These are phyloP conservation scores for Cladosporium sp. DNA, from an alignment of 2,329 filamentous ascomycete genomes.

Conservation along the genomic window DNA sequence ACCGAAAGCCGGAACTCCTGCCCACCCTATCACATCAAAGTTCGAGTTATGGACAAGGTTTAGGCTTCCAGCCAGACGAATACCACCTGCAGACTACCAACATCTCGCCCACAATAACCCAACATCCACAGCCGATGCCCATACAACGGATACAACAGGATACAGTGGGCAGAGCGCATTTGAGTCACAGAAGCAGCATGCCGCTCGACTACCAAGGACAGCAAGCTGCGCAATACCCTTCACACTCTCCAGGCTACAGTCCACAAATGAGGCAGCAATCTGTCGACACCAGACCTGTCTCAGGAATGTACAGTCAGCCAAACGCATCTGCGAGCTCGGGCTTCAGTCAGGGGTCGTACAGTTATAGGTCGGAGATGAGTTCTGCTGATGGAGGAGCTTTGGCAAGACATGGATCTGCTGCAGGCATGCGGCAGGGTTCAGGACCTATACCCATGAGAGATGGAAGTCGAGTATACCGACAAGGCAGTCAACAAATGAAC, in stretches of 20 bases:
- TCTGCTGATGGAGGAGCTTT: conserved; percentile 40
- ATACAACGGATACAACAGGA: conserved; percentile 15
- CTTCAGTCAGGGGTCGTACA: conserved; percentile 46
- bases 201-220: conserved; percentile 46
- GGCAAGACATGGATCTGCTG: conserved; percentile 61
- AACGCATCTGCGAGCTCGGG: conserved; percentile 51
- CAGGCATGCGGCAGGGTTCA: conserved; percentile 61
- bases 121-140: conserved; percentile 12
- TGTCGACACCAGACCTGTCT: conserved; percentile 42
- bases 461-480: conserved; percentile 68
- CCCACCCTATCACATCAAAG: conserved; percentile 39
- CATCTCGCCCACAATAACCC: conserved; percentile 5
- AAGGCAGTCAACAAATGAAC: conserved; percentile 56
- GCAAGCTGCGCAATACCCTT: conserved; percentile 38
- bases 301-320: conserved; percentile 52
- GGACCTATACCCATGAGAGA: conserved; percentile 66
- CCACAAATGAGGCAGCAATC: conserved; percentile 32
- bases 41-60: conserved; percentile 39
- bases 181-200: conserved; percentile 48
- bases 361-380: conserved; percentile 50
- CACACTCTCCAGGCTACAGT: conserved; percentile 27
- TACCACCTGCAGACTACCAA: conserved; percentile 38
- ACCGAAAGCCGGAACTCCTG: conserved; percentile 39
- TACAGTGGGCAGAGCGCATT: conserved; percentile 30
- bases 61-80: conserved; percentile 46